Evolutionary conservation across 2,329 filamentous ascomycete species (phyloP).

Genomic region (Colletotrichum trifolii): DNA sequence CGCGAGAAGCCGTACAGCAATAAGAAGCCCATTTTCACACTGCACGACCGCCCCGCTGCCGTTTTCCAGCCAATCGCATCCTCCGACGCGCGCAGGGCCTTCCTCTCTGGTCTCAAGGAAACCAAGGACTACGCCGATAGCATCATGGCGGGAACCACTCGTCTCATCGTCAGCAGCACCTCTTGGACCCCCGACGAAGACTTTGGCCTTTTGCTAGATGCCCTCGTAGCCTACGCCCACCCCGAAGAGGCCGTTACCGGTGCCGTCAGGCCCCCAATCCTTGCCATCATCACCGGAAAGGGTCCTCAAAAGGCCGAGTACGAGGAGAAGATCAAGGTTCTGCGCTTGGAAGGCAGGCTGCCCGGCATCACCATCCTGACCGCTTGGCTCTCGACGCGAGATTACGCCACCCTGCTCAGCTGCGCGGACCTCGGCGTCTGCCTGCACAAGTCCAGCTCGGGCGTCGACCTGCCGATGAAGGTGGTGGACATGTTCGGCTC

Average conservation of each 20-base stretch:
- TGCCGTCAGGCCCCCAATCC: conserved; percentile 58
- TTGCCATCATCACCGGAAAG: conserved; percentile 94
- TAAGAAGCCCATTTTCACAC: conserved; percentile 71
- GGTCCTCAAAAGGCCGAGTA: conserved; percentile 87
- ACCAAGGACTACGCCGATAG: conserved; percentile 69
- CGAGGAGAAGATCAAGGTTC: conserved; percentile 69
- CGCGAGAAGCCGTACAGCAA: conserved; percentile 72
- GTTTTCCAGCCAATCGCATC: conserved; percentile 79
- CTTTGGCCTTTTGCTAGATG: conserved; percentile 87
- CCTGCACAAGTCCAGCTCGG: conserved; percentile 91
- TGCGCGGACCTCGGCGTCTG: conserved; percentile 91
- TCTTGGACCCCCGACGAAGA: conserved; percentile 99
- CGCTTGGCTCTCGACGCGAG: conserved; percentile 84
- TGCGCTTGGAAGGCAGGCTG: conserved; percentile 73
- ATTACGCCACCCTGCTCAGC: conserved; percentile 87
- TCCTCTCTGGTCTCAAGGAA: conserved; percentile 74
- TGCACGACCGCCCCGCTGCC: conserved; percentile 87
- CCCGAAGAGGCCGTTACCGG: conserved; percentile 52
- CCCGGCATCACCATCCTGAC: conserved; percentile 78
- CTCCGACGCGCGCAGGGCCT: conserved; percentile 57
- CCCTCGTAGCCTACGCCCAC: conserved; percentile 78
- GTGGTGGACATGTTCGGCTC: conserved; percentile 99
- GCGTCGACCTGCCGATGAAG: conserved; percentile 98
- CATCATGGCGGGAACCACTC: conserved; percentile 68
- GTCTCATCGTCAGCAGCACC: conserved; percentile 88